Conservation (phyloP, 148 eudicot genomes). For the Selenicereus undatus region DNA sequence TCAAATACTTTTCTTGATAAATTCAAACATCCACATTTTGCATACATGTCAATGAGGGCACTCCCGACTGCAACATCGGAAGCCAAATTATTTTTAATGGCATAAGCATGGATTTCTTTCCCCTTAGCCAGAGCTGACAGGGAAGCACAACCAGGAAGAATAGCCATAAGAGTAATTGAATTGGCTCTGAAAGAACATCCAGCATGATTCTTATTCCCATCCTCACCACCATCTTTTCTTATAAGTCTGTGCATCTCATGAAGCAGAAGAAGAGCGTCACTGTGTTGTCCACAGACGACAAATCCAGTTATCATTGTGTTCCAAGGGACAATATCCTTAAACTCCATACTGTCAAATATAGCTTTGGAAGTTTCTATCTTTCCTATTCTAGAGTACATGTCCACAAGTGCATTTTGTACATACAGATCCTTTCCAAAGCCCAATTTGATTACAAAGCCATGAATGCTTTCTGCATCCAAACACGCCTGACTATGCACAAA, state of each 20-base stretch:
- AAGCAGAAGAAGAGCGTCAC: constrained; percentile 57
- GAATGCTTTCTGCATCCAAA: constrained; percentile 57
- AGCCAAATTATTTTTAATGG: constrained; percentile 53
- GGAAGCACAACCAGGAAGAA: constrained; percentile 88
- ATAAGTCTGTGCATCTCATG: constrained; percentile 51
- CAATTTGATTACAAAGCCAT: constrained; percentile 67
- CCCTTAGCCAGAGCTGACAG: constrained; percentile 74
- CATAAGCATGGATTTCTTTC: constrained; percentile 78
- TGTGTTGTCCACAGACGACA: constrained; percentile 63
- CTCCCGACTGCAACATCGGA: constrained; percentile 79
- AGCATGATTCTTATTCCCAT: constrained; percentile 23
- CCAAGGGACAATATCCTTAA: constrained; percentile 74
- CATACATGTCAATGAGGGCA: constrained; percentile 86
- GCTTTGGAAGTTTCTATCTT: constrained; percentile 44
- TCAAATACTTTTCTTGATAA: constrained; percentile 61
- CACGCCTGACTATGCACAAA: constrained; percentile 61
- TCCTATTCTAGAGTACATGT: constrained; percentile 82
- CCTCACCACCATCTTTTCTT: constrained; percentile 16
- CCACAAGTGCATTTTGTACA: constrained; percentile 80
- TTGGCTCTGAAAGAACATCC: constrained; percentile 43
- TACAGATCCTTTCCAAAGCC: constrained; percentile 55
- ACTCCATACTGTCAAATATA: constrained; percentile 61
- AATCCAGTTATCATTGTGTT: constrained; percentile 84
- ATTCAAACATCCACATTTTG: constrained; percentile 78
- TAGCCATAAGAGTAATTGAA: constrained; percentile 70